Percentiles rank a stretch among this genome's conserved stretches.
These are phyloP conservation scores for Globisporangium ultimum DNA, from an alignment of 352 stramenopile species.

Conservation along the genomic window DNA sequence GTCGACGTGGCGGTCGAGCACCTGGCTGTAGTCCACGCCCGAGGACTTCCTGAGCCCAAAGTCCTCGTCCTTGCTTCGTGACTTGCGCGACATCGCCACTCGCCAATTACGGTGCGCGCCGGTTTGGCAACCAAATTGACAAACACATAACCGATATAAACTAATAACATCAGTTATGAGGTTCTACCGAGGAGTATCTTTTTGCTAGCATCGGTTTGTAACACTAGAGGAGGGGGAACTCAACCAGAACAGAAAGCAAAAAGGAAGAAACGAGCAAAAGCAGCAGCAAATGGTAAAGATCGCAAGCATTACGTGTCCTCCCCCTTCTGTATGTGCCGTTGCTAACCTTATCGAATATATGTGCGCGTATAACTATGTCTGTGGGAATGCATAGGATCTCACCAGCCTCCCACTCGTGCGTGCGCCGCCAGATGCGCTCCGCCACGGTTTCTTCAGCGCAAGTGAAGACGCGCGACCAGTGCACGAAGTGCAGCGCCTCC, in stretches of 20 bases:
- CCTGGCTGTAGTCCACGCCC: conserved; percentile 80
- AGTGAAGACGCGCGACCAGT: conserved; percentile 77
- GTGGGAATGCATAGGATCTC: conserved; percentile 38
- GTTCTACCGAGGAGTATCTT: background rate
- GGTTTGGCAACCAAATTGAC: background rate
- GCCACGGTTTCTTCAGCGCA: conserved; percentile 82
- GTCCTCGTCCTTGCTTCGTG: conserved; percentile 35
- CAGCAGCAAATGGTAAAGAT: conserved; percentile 8
- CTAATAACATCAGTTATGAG: background rate
- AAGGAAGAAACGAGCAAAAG: background rate
- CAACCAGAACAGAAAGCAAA: conserved; percentile 7
- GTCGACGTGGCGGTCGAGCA: conserved; percentile 79
- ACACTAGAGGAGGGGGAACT: conserved; percentile 2
- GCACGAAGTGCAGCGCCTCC: conserved; percentile 82
- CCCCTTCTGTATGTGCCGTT: background rate
- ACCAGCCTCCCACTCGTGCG: conserved; percentile 78
- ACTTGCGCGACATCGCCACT: conserved; percentile 29
- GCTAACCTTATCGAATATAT: background rate
- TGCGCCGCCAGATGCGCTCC: conserved; percentile 71
- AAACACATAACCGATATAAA: background rate
- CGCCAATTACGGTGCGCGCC: background rate
- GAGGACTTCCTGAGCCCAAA: conserved; percentile 76
- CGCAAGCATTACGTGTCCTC: background rate
- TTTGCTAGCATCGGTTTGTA: background rate
- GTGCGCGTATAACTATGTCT: background rate